These are phyloP conservation scores for Drosera capensis DNA, from an alignment of 148 eudicot genomes.

Conservation along the genomic window DNA sequence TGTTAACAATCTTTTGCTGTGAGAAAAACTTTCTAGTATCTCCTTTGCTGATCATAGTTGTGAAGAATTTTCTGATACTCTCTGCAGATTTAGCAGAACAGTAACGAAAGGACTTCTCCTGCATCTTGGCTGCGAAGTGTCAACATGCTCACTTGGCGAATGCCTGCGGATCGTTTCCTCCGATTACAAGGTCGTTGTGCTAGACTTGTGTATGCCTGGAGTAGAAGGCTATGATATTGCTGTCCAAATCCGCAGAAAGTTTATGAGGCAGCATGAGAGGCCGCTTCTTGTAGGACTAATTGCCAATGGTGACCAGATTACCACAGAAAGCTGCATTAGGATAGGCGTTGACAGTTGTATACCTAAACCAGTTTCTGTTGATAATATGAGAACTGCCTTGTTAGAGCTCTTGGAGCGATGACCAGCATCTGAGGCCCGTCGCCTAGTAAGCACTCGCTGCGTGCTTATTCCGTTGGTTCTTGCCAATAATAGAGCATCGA, in stretches of 20 bases:
- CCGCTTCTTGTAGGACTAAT: slow-evolving; percentile 58
- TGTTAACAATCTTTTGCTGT: too few relatives aligned
- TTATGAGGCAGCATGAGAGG: slow-evolving; percentile 36
- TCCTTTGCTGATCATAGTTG: neutral
- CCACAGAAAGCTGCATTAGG: slow-evolving; percentile 49
- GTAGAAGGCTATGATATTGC: slow-evolving; percentile 51
- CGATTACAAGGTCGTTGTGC: slow-evolving; percentile 48
- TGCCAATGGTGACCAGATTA: slow-evolving; percentile 35
- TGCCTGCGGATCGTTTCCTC: slow-evolving; percentile 37
- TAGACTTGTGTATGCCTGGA: slow-evolving; percentile 49
- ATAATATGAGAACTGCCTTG: slow-evolving; percentile 65
- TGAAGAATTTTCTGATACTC: too few relatives aligned
- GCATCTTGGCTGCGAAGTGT: slow-evolving; percentile 76
- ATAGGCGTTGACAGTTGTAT: slow-evolving; percentile 72
- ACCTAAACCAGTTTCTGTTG: slow-evolving; percentile 69
- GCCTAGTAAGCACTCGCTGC: neutral
- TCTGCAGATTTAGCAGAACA: slow-evolving; percentile 71
- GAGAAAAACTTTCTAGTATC: neutral
- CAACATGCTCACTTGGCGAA: slow-evolving; percentile 51
- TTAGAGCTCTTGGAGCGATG: slow-evolving; percentile 59
- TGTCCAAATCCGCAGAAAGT: slow-evolving; percentile 32
- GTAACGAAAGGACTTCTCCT: slow-evolving; percentile 64
- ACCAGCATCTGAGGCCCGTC: slow-evolving; percentile 13
- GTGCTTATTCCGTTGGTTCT: too few relatives aligned
- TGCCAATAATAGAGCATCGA: too few relatives aligned